Percentiles rank a stretch among this genome's conserved stretches.
Conservation (phyloP, 257 asterid species). For the Solanum acaule region DNA sequence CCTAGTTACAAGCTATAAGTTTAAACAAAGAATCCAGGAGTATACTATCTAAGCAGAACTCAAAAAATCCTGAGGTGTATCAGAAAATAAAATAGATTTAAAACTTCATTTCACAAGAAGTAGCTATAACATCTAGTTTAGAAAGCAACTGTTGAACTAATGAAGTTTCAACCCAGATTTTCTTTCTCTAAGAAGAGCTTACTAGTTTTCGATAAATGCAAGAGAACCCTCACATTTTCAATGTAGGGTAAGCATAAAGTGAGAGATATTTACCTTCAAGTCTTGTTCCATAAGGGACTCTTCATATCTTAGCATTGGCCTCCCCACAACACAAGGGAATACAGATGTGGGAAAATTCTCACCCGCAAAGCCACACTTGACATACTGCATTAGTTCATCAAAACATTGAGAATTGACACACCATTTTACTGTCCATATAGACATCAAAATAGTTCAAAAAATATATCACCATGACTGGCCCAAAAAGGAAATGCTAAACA, state of each 20-base stretch:
- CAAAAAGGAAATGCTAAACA: not conserved
- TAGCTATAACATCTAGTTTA: not conserved
- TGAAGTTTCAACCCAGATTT: not conserved
- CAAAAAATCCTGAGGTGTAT: not conserved
- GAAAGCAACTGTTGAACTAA: not conserved
- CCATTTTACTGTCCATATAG: not conserved
- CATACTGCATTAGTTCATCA: conserved; percentile 62
- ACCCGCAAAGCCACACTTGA: conserved; percentile 92
- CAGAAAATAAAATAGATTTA: not conserved
- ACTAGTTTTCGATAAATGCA: not conserved
- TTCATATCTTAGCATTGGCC: conserved; percentile 96
- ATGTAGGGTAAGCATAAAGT: not conserved
- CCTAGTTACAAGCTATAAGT: not conserved
- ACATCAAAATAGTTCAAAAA: not conserved
- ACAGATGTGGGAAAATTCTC: conserved; percentile 97
- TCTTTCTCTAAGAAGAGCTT: not conserved
- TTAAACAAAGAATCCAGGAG: not conserved
- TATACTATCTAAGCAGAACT: not conserved
- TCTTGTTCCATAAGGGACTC: conserved; percentile 93
- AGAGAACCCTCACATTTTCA: not conserved
- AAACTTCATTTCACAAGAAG: not conserved
- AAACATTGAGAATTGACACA: not conserved
- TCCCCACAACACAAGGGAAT: conserved; percentile 93
- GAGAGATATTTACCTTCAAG: conserved; percentile 45
- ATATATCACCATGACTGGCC: not conserved